Conservation (phyloP, 2,329 filamentous ascomycete species). For the Coniochaeta hoffmannii region DNA sequence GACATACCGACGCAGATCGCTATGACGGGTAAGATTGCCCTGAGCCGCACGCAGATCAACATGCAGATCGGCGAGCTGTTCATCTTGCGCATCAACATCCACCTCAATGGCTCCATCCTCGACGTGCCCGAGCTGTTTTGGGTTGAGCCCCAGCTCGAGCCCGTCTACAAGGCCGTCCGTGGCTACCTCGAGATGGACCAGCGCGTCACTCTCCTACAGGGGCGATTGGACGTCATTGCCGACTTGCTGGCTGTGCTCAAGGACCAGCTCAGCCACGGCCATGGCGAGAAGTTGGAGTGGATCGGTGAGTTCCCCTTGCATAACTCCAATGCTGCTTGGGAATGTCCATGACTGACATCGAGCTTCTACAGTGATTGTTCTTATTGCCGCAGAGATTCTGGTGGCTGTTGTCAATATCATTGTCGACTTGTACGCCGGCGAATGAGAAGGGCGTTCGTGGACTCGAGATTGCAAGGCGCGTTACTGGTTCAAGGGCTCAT, state of each 20-base stretch:
- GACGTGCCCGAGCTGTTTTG: constrained; percentile 98
- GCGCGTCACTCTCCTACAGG: constrained; percentile 79
- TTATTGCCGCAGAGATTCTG: constrained; percentile 92
- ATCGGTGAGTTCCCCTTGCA: constrained; percentile 54
- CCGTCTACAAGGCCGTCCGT: constrained; percentile 89
- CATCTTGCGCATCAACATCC: constrained; percentile 95
- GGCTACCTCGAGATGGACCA: constrained; percentile 99
- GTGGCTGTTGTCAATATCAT: constrained; percentile 92
- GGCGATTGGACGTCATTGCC: constrained; percentile 85
- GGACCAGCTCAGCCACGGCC: constrained; percentile 89
- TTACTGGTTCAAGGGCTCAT: neutral
- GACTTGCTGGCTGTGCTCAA: constrained; percentile 90
- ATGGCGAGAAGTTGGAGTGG: constrained; percentile 85
- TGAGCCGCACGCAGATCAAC: constrained; percentile 87
- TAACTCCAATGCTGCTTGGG: neutral
- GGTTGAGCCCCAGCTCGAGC: constrained; percentile 94
- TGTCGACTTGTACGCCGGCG: constrained; percentile 73
- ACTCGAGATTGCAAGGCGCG: neutral
- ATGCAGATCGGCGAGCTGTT: constrained; percentile 99
- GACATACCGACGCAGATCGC: constrained; percentile 91
- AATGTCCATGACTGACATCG: neutral
- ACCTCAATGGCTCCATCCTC: constrained; percentile 91
- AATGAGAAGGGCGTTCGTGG: constrained; percentile 12
- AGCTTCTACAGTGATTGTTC: constrained; percentile 66
- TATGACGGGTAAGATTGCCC: constrained; percentile 81